A percentile compares a stretch with the other conserved stretches of the same genome.
Conservation (phyloP, 169 alveolate species). For the Babesia bigemina region DNA sequence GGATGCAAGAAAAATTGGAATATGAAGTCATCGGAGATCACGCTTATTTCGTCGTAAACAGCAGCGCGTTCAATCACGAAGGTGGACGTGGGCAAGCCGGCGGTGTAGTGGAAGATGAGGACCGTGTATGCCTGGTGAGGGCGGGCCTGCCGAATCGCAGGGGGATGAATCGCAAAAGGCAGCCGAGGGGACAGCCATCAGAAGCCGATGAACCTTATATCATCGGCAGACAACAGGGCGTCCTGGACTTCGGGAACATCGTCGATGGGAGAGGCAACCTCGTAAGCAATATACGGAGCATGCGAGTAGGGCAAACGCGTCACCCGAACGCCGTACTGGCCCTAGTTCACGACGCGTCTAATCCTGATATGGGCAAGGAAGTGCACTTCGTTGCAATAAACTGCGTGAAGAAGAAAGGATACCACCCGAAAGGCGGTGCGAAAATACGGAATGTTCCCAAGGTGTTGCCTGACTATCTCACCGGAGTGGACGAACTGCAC, state of each 20-base stretch:
- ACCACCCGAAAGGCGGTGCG: neutral
- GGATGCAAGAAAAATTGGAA: neutral
- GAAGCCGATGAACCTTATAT: neutral
- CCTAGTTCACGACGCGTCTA: neutral
- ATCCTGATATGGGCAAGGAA: neutral
- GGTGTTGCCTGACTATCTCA: neutral
- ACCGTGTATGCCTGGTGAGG: neutral
- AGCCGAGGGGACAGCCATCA: neutral
- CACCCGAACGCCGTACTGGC: neutral
- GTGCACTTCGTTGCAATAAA: neutral
- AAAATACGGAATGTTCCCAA: too few relatives aligned
- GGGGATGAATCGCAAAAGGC: slow-evolving; percentile 8
- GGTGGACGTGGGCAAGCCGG: neutral
- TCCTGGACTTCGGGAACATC: neutral
- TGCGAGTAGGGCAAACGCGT: neutral
- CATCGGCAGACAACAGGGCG: neutral
- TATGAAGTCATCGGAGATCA: slow-evolving; percentile 21
- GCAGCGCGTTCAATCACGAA: neutral
- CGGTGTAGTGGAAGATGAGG: neutral
- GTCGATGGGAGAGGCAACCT: neutral
- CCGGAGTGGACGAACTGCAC: slow-evolving; percentile 36
- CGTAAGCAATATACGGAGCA: neutral
- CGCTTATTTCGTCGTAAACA: slow-evolving; percentile 6
- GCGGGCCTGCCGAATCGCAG: slow-evolving; percentile 5
- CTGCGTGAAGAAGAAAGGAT: neutral